Evolutionary conservation across 805 yeast genomes (phyloP), one percentile per base, ranked within the genome.

Genomic region (Starmera quercuum): DNA sequence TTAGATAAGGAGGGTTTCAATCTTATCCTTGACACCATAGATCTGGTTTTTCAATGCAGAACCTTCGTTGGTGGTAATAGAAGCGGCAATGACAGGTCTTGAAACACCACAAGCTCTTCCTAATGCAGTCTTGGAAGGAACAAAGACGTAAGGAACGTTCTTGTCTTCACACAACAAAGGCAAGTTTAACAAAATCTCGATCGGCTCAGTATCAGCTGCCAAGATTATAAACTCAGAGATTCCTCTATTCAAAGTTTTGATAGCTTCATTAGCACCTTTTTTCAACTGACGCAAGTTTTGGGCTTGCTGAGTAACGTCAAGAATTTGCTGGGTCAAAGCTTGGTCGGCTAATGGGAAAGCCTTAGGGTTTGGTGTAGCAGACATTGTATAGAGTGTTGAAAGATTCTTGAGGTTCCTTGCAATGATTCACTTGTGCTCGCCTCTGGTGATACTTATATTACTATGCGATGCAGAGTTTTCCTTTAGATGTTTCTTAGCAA

Each of bases 81-180:
- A 83, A 46, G 97, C 97, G 59, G 98, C 95, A 62, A 92, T 90
- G 41, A 92, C 99, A 49, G 97, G 97, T 77, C 99, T 84, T 37
- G 97, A 86, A 45, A 92, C 98, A 71, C 99, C 99, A 73, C 98
- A 92, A 56, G 98, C 97, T 74, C 99, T 85, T 65, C 99, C 99
- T 55, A 92, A 75, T 45, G 98, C 98, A 58, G 92, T 79, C 76
- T 92, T 90, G 53, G 97, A 87, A 50, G 99, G 97, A 48, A 92
- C 97, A 51, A 92, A 92, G 46, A 92, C 97, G 73, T 92, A 92
- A 45, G 98, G 97, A 49, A 92, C 98, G 73, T 92, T 92, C 77
- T 92, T 92, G 71, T 92, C 99, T 72, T 92, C 99, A 68, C 99
- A 92, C 55, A 92, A 74, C 55, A 92, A 76, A 33, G 99, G 99